Base-by-base conservation (phyloP, 1,284 basidiomycete genomes). In the Leccinum cinnamomeum region DNA sequence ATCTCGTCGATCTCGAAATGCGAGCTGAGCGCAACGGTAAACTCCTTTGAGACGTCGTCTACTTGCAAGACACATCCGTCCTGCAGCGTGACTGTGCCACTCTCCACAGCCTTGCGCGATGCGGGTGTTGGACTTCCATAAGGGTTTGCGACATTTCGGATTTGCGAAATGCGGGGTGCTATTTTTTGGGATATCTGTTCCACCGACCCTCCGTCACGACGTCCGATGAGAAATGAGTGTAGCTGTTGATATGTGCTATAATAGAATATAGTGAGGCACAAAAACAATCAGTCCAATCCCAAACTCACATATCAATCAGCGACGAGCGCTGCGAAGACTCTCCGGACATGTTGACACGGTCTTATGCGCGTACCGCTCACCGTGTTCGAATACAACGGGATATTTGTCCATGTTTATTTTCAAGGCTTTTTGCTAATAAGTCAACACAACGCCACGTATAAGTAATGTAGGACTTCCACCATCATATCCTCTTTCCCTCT, bases 1-100 rank as follows among this genome's bases (percentile, higher is more conserved):
- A 92, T 80, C 71, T 94, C 84, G 76, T 94, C 91, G 46, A 95
- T 87, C 58, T 85, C 78, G 74, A 92, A 89, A 65, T 81, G 82
- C 51, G 80, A 72, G 77, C 89, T 92, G 69, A 95, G 84, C 53
- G 86, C 86, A 67, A 85, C 80, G 60, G 87, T 79, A 68, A 85
- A 86, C 62, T 88, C 84, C 72, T 89, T 90, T 77, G 89, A 84
- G 48, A 82, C 81, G 14, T 86, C 82, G 63, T 89, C 88, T 50
- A 92, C 81, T 63, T 78, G 80, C 33, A 91, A 67, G 35, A 79
- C 77, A 18, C 85, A 81, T 7, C 85, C 88, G 72, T 93, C 90
- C 18, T 80, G 70, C 20, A 93, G 78, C 5, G 81, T 84, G 62
- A 92, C 82, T 0, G 82, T 81, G 55, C 88, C 89, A 60, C 81